Evolutionary conservation across 2,329 filamentous ascomycete genomes (phyloP).

Genomic region (Rutstroemia sp.): DNA sequence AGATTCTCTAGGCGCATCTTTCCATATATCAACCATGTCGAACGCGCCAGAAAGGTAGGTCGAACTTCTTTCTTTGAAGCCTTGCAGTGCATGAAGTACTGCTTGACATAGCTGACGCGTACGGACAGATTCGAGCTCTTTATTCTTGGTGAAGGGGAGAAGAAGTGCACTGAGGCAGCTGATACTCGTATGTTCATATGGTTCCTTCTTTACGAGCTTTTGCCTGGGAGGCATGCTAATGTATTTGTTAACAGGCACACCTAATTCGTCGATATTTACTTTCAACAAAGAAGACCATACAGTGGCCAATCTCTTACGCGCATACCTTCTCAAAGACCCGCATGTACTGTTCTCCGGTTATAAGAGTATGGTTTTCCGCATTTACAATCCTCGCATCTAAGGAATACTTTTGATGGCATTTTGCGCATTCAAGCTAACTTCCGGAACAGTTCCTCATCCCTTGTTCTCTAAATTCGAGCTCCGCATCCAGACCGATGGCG

Average conservation of each 20-base stretch:
- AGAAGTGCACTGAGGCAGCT: slow-evolving; percentile 82
- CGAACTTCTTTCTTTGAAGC: background rate
- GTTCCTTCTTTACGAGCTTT: too few species aligned
- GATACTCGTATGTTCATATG: slow-evolving; percentile 68
- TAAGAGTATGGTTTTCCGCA: slow-evolving; percentile 52
- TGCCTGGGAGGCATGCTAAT: too few species aligned
- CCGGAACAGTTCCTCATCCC: slow-evolving; percentile 32
- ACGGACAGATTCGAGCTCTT: slow-evolving; percentile 80
- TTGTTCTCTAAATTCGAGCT: slow-evolving; percentile 53
- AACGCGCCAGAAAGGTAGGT: slow-evolving; percentile 9
- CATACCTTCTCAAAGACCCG: slow-evolving; percentile 75
- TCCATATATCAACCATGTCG: slow-evolving; percentile 3
- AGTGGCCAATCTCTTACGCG: slow-evolving; percentile 79
- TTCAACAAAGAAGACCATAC: slow-evolving; percentile 98
- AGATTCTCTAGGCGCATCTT: background rate
- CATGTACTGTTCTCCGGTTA: slow-evolving; percentile 90
- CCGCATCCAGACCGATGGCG: slow-evolving; percentile 87
- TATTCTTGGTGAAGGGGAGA: slow-evolving; percentile 78
- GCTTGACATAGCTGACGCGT: background rate
- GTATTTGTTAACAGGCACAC: slow-evolving; percentile 55
- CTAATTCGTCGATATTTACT: slow-evolving; percentile 90
- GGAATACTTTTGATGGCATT: background rate
- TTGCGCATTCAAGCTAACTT: background rate
- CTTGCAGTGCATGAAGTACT: background rate
- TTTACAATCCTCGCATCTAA: slow-evolving; percentile 24